Evolutionary conservation across 768 basidiomycete species (phyloP).

Genomic region (Mycena galericulata): DNA sequence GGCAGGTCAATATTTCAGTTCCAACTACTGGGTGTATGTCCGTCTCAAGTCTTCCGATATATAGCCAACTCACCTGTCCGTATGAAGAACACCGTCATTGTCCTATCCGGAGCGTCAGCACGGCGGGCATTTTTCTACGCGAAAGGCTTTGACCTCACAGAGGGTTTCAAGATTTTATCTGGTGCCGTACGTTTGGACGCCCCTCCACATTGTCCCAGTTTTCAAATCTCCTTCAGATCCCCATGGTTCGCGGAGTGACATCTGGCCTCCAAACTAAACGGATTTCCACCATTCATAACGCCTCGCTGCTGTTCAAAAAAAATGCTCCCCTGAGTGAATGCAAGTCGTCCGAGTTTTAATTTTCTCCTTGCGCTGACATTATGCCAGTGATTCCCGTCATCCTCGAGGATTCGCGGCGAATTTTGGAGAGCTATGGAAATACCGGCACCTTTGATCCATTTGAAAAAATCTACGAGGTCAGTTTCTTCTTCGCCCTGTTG

Average conservation of each 20-base stretch:
- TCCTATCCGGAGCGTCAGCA: constrained; percentile 79
- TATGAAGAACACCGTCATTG: constrained; percentile 76
- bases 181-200: constrained; percentile 69
- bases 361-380: constrained; percentile 29
- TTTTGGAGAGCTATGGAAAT: constrained; percentile 74
- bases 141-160: constrained; percentile 78
- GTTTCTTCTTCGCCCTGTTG: constrained; percentile 33
- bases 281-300: constrained; percentile 77
- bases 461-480: constrained; percentile 74
- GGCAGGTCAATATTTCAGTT: constrained; percentile 77
- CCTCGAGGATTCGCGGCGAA: constrained; percentile 69
- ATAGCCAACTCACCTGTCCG: too few species aligned
- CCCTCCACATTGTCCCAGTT: constrained; percentile 35
- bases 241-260: constrained; percentile 81
- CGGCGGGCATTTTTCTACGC: constrained; percentile 77
- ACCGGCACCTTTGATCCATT: constrained; percentile 80
- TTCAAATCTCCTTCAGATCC: constrained; percentile 61
- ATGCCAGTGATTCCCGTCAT: constrained; percentile 72
- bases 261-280: constrained; percentile 73
- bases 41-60: constrained; percentile 19
- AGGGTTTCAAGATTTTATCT: constrained; percentile 84
- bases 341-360: constrained; percentile 49
- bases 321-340: constrained; percentile 70
- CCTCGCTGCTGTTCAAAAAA: constrained; percentile 71
- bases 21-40: constrained; percentile 68